Percentiles rank a stretch among this genome's conserved stretches.
phyloP scores from a whole-genome alignment of 257 asterid species.

The Nicotiana sylvestris region DNA sequence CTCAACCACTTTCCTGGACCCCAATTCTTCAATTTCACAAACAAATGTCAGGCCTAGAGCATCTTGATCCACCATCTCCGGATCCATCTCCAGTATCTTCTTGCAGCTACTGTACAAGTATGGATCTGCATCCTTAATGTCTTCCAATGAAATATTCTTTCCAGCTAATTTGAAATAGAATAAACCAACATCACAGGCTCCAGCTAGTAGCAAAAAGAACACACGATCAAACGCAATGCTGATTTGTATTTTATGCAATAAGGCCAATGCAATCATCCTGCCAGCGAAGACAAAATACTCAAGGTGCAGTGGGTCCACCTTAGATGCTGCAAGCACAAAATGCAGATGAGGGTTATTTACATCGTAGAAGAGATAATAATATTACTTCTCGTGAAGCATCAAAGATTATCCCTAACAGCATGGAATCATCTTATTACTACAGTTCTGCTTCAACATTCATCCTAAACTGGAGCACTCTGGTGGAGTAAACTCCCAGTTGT shows the following conservation, averaged over 20 bases:
- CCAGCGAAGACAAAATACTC: constrained; percentile 77
- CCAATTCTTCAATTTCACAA: too few species aligned
- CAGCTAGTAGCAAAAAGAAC: constrained; percentile 66
- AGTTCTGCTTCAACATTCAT: too few species aligned
- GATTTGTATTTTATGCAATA: constrained; percentile 85
- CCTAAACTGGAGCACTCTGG: too few species aligned
- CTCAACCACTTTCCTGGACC: too few species aligned
- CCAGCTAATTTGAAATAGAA: too few species aligned
- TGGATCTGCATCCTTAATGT: too few species aligned
- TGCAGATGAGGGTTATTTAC: neutral
- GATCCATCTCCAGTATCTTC: too few species aligned
- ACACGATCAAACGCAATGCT: constrained; percentile 86
- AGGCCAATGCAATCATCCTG: constrained; percentile 76
- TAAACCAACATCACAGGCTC: constrained; percentile 13
- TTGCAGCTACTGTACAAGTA: too few species aligned
- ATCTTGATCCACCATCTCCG: too few species aligned
- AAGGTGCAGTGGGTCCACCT: constrained; percentile 81
- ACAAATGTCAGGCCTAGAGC: too few species aligned
- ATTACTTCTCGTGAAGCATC: neutral
- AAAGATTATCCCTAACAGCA: neutral
- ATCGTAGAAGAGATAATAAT: neutral
- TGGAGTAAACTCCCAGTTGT: too few species aligned
- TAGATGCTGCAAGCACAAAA: constrained; percentile 61
- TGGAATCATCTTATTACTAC: neutral
- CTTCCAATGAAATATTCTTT: too few species aligned